These are phyloP conservation scores for Myxozyma nipponensis DNA, from an alignment of 805 yeast genomes.

Conservation along the genomic window DNA sequence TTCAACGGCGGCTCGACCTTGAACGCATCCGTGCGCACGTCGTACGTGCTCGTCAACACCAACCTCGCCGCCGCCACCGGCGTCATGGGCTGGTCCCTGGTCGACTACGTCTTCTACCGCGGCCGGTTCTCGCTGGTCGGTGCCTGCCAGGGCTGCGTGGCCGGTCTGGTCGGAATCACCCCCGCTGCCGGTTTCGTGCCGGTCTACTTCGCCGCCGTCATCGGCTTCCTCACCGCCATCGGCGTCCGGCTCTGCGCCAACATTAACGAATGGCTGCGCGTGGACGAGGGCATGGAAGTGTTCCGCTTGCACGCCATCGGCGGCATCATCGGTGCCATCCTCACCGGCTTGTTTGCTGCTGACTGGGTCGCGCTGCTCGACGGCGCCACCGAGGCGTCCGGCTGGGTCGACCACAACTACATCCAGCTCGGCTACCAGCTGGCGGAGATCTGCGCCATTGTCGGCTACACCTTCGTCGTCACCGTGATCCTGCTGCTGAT, in stretches of 20 bases:
- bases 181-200: conserved; percentile 98
- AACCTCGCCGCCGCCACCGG: conserved; percentile 91
- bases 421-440: conserved; percentile 82
- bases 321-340: conserved; percentile 70
- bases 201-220: conserved; percentile 76
- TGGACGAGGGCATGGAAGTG: conserved; percentile 94
- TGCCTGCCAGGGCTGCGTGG: conserved; percentile 85
- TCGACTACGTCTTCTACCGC: conserved; percentile 65
- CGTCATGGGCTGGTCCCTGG: conserved; percentile 89
- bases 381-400: conserved; percentile 48
- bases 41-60: conserved; percentile 90
- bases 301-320: conserved; percentile 89
- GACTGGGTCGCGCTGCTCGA: conserved; percentile 73
- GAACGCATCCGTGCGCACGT: conserved; percentile 84
- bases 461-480: conserved; percentile 68
- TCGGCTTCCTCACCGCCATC: conserved; percentile 80
- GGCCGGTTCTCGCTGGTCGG: conserved; percentile 90
- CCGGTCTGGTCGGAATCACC: conserved; percentile 91
- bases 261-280: conserved; percentile 54
- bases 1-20: conserved; percentile 98
- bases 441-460: conserved; percentile 68
- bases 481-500: conserved; percentile 62
- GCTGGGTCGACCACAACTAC: conserved; percentile 82
- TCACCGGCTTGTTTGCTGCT: conserved; percentile 91
- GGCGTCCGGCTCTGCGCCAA: conserved; percentile 79